phyloP scores from a whole-genome alignment of 306 rosid genomes.

The Lotus japonicus region DNA sequence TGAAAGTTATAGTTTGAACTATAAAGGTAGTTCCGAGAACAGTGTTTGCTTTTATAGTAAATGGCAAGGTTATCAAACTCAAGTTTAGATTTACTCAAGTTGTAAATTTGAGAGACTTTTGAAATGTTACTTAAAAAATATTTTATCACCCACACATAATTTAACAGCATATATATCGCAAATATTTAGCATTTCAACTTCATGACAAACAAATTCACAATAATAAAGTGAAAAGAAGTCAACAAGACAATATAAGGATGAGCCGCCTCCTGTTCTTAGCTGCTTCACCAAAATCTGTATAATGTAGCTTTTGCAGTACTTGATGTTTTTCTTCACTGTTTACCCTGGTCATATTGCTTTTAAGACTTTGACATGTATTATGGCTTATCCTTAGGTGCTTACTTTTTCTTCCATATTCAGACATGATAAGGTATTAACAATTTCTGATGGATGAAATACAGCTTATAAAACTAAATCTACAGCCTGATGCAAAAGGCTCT shows the following conservation, averaged over 20 bases:
- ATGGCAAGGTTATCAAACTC: not conserved
- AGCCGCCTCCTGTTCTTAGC: not conserved
- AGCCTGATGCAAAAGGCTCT: slow-evolving; percentile 89
- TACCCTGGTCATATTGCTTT: too few relatives aligned
- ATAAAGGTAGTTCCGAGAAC: not conserved
- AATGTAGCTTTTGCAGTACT: not conserved
- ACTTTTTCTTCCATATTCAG: slow-evolving; percentile 13
- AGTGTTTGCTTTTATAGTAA: not conserved
- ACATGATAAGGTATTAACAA: slow-evolving; percentile 21
- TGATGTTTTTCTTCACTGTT: not conserved
- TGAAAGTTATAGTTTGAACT: not conserved
- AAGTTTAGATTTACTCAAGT: not conserved
- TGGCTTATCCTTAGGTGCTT: not conserved
- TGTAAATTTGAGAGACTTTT: not conserved
- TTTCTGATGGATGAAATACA: slow-evolving; percentile 41
- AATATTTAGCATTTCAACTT: not conserved
- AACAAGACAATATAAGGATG: not conserved
- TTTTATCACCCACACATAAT: not conserved
- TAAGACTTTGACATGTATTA: too few relatives aligned
- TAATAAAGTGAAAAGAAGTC: not conserved
- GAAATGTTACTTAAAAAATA: not conserved
- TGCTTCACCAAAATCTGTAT: not conserved
- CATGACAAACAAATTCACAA: not conserved
- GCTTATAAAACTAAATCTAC: slow-evolving; percentile 84
- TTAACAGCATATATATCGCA: not conserved